These are phyloP conservation scores for Penicillium sp. DNA, from an alignment of 2,329 filamentous ascomycete genomes.

Conservation along the genomic window DNA sequence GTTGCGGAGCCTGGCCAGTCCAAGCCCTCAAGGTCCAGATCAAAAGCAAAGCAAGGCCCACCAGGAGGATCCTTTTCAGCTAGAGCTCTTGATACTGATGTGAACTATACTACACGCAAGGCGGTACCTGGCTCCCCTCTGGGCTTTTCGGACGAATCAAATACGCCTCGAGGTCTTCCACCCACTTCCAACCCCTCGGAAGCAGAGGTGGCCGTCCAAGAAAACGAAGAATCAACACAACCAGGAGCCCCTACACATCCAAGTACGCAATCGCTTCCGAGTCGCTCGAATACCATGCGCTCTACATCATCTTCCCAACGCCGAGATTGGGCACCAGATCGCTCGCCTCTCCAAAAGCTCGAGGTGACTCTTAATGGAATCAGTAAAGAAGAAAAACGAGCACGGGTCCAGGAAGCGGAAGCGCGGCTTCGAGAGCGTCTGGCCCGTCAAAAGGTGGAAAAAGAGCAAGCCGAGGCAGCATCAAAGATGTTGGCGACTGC, in stretches of 20 bases:
- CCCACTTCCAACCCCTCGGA: conserved; percentile 7
- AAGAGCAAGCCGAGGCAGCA: conserved; percentile 17
- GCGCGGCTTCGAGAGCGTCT: conserved; percentile 63
- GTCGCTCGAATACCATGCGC: conserved; percentile 33
- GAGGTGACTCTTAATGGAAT: conserved; percentile 89
- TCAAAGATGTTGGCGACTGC: not conserved
- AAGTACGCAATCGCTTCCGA: conserved; percentile 19
- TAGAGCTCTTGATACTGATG: conserved; percentile 14
- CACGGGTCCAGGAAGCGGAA: conserved; percentile 80
- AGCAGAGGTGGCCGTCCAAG: not conserved
- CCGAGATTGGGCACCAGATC: conserved; percentile 68
- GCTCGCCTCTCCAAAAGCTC: conserved; percentile 89
- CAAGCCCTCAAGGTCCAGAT: conserved; percentile 2
- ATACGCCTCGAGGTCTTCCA: conserved; percentile 19
- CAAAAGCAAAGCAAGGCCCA: conserved; percentile 1
- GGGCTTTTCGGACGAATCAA: conserved; percentile 14
- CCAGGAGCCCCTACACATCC: not conserved
- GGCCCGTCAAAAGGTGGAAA: conserved; percentile 29
- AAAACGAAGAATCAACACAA: conserved; percentile 16
- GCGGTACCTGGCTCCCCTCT: conserved; percentile 1
- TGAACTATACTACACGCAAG: conserved; percentile 20
- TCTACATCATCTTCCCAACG: conserved; percentile 31
- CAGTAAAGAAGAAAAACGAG: conserved; percentile 93
- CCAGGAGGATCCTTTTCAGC: conserved; percentile 17
- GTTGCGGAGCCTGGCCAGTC: not conserved